Evolutionary conservation across 2,329 filamentous ascomycete species (phyloP).

Genomic region (Aspergillus phoenicis): DNA sequence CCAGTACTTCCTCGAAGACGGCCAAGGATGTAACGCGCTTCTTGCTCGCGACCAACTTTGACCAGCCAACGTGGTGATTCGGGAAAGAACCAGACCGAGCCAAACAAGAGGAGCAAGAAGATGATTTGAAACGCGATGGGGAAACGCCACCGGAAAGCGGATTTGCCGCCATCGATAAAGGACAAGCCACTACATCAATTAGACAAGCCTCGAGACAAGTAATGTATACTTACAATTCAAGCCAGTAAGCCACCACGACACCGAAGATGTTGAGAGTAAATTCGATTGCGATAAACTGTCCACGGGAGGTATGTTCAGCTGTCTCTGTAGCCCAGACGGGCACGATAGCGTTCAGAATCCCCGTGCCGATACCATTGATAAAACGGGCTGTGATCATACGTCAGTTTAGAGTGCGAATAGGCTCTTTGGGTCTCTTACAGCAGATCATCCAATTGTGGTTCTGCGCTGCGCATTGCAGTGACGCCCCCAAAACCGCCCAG

Average conservation of each 20-base stretch:
- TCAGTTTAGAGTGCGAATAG: background rate
- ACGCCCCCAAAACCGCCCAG: constrained; percentile 64
- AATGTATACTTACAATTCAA: constrained; percentile 48
- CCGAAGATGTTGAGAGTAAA: constrained; percentile 75
- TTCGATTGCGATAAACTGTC: constrained; percentile 70
- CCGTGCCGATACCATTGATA: constrained; percentile 68
- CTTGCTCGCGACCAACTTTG: constrained; percentile 67
- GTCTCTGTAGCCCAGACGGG: constrained; percentile 74
- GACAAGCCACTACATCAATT: constrained; percentile 52
- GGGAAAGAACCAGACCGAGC: constrained; percentile 66
- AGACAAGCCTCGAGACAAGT: background rate
- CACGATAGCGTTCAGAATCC: constrained; percentile 69
- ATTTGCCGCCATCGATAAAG: constrained; percentile 61
- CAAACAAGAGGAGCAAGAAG: constrained; percentile 61
- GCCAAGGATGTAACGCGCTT: constrained; percentile 66
- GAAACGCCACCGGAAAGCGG: constrained; percentile 67
- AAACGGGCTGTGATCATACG: constrained; percentile 50
- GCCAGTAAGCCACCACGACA: constrained; percentile 66
- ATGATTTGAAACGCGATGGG: constrained; percentile 71
- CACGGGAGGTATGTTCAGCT: constrained; percentile 67
- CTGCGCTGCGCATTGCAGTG: constrained; percentile 66
- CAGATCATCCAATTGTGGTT: constrained; percentile 72
- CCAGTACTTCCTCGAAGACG: constrained; percentile 63
- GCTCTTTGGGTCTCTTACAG: constrained; percentile 43
- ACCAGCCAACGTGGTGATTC: constrained; percentile 64